Conservation (phyloP, 768 basidiomycete genomes). For the Termitomyces eurrhizus region DNA sequence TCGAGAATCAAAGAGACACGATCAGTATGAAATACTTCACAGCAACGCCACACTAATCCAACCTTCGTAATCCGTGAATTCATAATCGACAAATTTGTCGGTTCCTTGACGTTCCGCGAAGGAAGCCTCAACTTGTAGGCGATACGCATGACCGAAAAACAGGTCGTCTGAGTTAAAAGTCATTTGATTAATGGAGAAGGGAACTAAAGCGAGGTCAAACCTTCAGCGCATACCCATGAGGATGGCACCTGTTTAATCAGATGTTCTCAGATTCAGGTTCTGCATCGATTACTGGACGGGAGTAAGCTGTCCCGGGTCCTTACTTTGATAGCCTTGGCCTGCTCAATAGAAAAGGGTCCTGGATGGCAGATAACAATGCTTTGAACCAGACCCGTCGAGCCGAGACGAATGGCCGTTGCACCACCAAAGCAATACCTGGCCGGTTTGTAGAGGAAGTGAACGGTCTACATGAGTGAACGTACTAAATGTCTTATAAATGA, state of each 20-base stretch:
- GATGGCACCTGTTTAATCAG: constrained; percentile 17
- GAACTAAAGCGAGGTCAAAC: constrained; percentile 1
- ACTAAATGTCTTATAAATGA: background rate
- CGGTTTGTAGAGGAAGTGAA: background rate
- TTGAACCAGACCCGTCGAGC: constrained; percentile 17
- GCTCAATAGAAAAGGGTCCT: constrained; percentile 13
- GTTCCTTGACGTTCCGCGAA: constrained; percentile 20
- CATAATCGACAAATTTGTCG: constrained; percentile 18
- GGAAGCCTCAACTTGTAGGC: constrained; percentile 17
- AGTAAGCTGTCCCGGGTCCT: background rate
- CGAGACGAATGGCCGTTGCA: constrained; percentile 15
- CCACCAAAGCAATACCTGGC: constrained; percentile 23
- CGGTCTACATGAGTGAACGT: background rate
- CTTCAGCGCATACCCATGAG: constrained; percentile 23
- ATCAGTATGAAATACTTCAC: background rate
- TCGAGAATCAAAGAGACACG: background rate
- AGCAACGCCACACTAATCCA: background rate
- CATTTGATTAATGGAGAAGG: background rate
- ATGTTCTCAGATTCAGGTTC: background rate
- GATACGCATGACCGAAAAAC: constrained; percentile 14
- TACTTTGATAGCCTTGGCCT: constrained; percentile 20
- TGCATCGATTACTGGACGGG: background rate
- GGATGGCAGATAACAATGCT: constrained; percentile 21
- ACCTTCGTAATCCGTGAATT: constrained; percentile 23
- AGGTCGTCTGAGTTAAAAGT: constrained; percentile 16